Percentiles rank a stretch among this genome's conserved stretches.
These are phyloP conservation scores for Mrakia hoshinonis DNA, from an alignment of 768 basidiomycete species.

Conservation along the genomic window DNA sequence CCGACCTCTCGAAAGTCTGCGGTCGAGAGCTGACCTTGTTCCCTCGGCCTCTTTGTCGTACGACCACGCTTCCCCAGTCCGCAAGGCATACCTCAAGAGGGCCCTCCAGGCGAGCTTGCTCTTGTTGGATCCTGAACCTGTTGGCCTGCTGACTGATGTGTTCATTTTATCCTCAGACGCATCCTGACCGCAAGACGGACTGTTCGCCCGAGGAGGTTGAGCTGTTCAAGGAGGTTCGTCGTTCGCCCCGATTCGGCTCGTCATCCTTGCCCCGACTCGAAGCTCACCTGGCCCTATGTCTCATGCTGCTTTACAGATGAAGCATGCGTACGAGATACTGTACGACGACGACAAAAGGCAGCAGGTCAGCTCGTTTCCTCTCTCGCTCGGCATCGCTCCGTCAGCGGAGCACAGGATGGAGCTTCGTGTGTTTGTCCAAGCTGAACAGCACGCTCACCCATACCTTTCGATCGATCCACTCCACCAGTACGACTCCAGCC, in stretches of 20 bases:
- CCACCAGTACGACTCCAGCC: too few relatives aligned
- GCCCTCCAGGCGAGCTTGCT: not conserved
- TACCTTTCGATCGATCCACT: too few relatives aligned
- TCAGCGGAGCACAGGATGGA: too few relatives aligned
- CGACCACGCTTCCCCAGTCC: not conserved
- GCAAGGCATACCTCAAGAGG: not conserved
- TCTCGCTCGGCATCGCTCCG: not conserved
- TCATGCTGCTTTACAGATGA: not conserved
- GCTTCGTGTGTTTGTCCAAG: too few relatives aligned
- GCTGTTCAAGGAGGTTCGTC: not conserved
- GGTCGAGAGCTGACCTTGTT: not conserved
- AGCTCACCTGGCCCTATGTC: not conserved
- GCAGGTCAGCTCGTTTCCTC: not conserved
- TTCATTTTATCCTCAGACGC: not conserved
- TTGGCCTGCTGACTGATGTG: not conserved
- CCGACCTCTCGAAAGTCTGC: not conserved
- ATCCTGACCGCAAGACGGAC: constrained; percentile 6
- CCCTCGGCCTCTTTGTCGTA: not conserved
- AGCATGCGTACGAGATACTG: not conserved
- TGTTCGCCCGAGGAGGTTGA: not conserved
- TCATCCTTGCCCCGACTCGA: not conserved
- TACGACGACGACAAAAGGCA: not conserved
- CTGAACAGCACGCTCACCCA: too few relatives aligned
- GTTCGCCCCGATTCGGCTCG: not conserved
- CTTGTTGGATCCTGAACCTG: rapidly evolving